Base-by-base conservation (phyloP, 768 basidiomycete genomes). In the Mycena maculata region DNA sequence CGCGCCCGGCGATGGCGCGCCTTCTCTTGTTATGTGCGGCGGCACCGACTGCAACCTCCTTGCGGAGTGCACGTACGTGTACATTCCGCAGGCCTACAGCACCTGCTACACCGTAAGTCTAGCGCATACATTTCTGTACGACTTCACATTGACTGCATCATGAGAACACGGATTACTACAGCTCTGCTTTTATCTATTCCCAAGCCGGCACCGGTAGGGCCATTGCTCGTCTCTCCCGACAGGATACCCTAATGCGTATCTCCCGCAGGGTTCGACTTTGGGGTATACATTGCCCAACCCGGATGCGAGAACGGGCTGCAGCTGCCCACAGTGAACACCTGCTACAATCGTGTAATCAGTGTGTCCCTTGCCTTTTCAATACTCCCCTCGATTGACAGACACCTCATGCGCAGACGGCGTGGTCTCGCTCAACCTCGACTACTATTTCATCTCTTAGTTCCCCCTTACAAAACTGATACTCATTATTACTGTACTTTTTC, bases 291-390 rank as follows among this genome's bases (percentile, higher is more conserved):
- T 16, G 49, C 49, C 49, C 27, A 50, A 20, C 49, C 49, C 49
- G 49, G 49, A 28, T 50, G 49, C 30, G 49, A 28, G 27, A 50
- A 27, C 53, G 36, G 22, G 33, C 36, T 41, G 38, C 53, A 55
- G 38, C 53, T 55, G 23, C 53, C 53, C 36, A 55, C 53, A 16
- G 53, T 55, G 36, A 41, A 55, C 53, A 55, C 53, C 53, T 55
- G 53, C 53, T 55, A 55, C 22, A 55, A 55, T 36, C 36, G 36
- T 38, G 23, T 55, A 55, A 50, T 50, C 49, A 50, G 49, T 50
- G 27, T 28, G 49, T 50, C 30, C 49, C 49, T 31, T 50, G n/a
- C 28, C 30, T 31, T 52, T 52, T 52, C 49, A 52, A 52, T 52
- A 52, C 49, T 55, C 53, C 39, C 53, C 39, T 41, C 53, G 36